Conservation (phyloP, 139 green algal species). For the Desmodesmus armatus region DNA sequence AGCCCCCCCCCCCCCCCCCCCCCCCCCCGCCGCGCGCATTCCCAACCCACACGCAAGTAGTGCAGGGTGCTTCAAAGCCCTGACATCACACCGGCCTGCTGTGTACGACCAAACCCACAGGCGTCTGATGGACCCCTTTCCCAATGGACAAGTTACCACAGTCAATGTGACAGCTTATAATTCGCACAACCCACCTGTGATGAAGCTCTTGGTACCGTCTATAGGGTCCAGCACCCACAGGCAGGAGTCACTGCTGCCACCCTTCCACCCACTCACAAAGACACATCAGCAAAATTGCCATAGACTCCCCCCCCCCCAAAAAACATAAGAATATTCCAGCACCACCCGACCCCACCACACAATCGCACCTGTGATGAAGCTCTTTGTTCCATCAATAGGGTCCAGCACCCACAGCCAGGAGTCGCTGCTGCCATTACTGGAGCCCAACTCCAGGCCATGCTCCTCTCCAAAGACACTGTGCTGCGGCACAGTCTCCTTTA, state of each 20-base stretch:
- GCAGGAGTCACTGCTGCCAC: constrained; percentile 64
- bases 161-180: no score
- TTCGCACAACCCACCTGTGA: constrained; percentile 90
- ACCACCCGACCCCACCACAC: neutral
- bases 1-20: no score
- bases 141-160: no score
- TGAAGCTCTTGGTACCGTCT: constrained; percentile 99
- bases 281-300: no score
- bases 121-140: no score
- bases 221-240: constrained; percentile 99
- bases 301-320: no score
- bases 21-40: no score
- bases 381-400: constrained; percentile 99
- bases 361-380: constrained; percentile 94
- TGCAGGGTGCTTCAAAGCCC: no score
- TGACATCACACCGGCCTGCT: no score
- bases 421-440: constrained; percentile 43
- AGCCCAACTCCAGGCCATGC: constrained; percentile 67
- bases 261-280: constrained; percentile 52
- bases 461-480: constrained; percentile 96
- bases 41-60: no score
- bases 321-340: no score
- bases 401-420: constrained; percentile 96
- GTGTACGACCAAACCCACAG: no score
- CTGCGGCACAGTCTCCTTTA: constrained; percentile 69